Percentiles rank a stretch among this genome's conserved stretches.
Evolutionary conservation across 2,329 filamentous ascomycete species (phyloP).

Genomic region (Penicillium concentricum): DNA sequence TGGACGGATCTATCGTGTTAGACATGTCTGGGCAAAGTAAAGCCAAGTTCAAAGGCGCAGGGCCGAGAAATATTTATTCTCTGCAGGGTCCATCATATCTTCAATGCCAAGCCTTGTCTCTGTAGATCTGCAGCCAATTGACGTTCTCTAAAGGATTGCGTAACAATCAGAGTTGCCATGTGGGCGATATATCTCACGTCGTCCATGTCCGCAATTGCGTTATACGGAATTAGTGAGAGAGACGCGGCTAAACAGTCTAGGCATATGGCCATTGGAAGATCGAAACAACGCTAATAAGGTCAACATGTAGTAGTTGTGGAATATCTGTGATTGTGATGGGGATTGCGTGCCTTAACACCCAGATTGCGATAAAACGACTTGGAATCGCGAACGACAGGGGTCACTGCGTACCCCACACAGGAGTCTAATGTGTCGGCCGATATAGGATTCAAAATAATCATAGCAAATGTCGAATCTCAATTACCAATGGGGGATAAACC

Average conservation of each 20-base stretch:
- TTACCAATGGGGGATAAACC: neutral
- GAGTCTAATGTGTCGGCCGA: conserved; percentile 3
- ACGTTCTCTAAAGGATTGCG: neutral
- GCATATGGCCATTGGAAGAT: neutral
- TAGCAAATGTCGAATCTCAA: neutral
- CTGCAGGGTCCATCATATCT: neutral
- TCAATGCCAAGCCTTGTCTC: neutral
- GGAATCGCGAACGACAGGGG: conserved; percentile 1
- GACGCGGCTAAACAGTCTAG: no score
- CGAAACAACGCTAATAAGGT: neutral
- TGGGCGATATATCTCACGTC: conserved; percentile 8
- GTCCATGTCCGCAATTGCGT: conserved; percentile 11
- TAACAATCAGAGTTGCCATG: conserved; percentile 1
- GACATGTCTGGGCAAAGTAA: conserved; percentile 12
- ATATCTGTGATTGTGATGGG: neutral
- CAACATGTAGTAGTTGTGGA: neutral
- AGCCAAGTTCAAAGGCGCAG: conserved; percentile 3
- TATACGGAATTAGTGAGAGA: neutral
- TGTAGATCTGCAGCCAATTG: neutral
- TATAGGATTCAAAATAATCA: neutral
- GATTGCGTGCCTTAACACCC: conserved; percentile 9
- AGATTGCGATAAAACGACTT: conserved; percentile 6
- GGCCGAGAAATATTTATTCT: conserved; percentile 10
- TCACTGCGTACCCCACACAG: neutral
- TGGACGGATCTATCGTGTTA: conserved; percentile 18